Evolutionary conservation across 805 yeast genomes (phyloP).

Genomic region (Metschnikowia kofuensis): DNA sequence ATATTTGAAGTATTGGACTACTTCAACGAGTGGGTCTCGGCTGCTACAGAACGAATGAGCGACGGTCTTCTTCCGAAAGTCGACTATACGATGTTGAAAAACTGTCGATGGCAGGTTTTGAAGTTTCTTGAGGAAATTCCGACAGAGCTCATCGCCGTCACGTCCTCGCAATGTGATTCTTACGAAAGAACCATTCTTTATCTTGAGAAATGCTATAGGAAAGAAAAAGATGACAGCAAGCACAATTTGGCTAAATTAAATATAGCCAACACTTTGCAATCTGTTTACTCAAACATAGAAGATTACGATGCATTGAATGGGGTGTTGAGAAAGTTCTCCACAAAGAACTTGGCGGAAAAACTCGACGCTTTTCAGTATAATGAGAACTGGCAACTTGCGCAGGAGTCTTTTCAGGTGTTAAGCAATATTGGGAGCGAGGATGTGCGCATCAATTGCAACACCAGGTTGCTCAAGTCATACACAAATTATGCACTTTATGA

Average conservation of each 20-base stretch:
- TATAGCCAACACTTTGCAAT: constrained; percentile 55
- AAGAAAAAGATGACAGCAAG: constrained; percentile 16
- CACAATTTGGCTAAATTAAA: constrained; percentile 31
- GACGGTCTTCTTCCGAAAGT: constrained; percentile 19
- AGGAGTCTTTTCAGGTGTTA: constrained; percentile 74
- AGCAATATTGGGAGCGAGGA: constrained; percentile 36
- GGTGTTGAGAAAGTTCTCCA: constrained; percentile 67
- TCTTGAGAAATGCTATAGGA: constrained; percentile 71
- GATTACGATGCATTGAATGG: constrained; percentile 92
- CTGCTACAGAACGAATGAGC: constrained; percentile 32
- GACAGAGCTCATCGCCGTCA: constrained; percentile 64
- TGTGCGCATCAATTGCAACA: constrained; percentile 36
- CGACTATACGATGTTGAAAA: constrained; percentile 23
- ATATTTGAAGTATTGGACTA: constrained; percentile 81
- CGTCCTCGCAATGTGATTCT: constrained; percentile 80
- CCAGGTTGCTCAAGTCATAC: constrained; percentile 65
- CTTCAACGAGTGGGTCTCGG: constrained; percentile 70
- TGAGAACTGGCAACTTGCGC: constrained; percentile 83
- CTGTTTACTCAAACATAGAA: constrained; percentile 80
- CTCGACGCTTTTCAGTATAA: constrained; percentile 78
- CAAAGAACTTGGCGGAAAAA: constrained; percentile 69
- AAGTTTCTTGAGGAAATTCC: constrained; percentile 56
- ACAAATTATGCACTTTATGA: constrained; percentile 76
- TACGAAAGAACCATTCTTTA: constrained; percentile 86
- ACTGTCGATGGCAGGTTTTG: constrained; percentile 35